Conservation (phyloP, 176 grass and related monocot genomes). For the Zoysia japonica region DNA sequence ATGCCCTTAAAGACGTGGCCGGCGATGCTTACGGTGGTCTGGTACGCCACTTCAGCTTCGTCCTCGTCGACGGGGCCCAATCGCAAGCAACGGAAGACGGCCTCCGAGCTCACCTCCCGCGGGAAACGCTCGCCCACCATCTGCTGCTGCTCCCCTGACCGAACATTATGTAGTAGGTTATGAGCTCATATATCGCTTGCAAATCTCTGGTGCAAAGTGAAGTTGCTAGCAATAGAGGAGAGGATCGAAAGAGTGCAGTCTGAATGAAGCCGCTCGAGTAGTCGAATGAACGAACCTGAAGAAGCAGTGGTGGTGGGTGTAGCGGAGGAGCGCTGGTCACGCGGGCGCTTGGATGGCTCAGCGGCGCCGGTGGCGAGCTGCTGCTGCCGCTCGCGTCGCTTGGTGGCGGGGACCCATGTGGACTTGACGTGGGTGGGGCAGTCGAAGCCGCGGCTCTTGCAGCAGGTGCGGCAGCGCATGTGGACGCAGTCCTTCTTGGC, state of each 20-base stretch:
- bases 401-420: conserved; percentile 90
- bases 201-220: too few relatives aligned
- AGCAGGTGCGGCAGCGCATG: conserved; percentile 89
- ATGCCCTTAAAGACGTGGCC: conserved; percentile 97
- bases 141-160: conserved; percentile 31
- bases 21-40: conserved; percentile 76
- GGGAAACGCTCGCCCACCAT: conserved; percentile 53
- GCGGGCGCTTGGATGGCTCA: conserved; percentile 57
- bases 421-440: conserved; percentile 90
- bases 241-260: background rate
- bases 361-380: conserved; percentile 31
- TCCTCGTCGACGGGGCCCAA: conserved; percentile 77
- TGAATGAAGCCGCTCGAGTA: background rate
- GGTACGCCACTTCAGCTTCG: conserved; percentile 83
- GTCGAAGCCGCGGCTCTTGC: conserved; percentile 86
- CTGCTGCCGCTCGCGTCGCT: conserved; percentile 74
- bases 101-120: conserved; percentile 81
- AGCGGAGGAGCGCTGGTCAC: conserved; percentile 46
- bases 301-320: conserved; percentile 43
- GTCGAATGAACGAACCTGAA: conserved; percentile 10
- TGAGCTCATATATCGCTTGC: too few relatives aligned
- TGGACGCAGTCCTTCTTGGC: conserved; percentile 93
- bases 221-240: too few relatives aligned
- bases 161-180: too few relatives aligned
- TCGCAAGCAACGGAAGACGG: conserved; percentile 77